Percentiles rank a stretch among this genome's conserved stretches.
Evolutionary conservation across 345 rosid genomes (phyloP).

Genomic region (Lepidium didymum): DNA sequence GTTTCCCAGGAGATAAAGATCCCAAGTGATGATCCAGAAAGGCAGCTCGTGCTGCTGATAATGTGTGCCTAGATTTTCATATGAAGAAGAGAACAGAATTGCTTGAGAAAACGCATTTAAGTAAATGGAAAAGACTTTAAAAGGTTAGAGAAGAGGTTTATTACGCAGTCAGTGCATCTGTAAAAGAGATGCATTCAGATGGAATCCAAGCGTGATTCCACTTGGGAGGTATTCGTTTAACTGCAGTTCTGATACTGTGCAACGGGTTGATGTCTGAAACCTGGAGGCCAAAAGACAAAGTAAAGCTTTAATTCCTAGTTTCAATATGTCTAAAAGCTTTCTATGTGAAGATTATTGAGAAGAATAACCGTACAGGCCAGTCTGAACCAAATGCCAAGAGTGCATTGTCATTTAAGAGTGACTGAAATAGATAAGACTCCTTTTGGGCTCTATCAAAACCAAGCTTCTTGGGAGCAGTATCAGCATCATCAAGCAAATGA

Average conservation of each 20-base stretch:
- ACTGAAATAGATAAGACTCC: conserved; percentile 56
- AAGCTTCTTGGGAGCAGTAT: conserved; percentile 58
- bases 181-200: conserved; percentile 61
- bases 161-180: conserved; percentile 66
- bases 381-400: conserved; percentile 82
- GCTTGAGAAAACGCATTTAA: not conserved
- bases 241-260: conserved; percentile 55
- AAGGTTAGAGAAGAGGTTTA: conserved; percentile 8
- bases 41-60: conserved; percentile 73
- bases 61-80: conserved; percentile 54
- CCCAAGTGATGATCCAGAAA: conserved; percentile 73
- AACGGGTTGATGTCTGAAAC: conserved; percentile 65
- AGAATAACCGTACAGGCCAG: conserved; percentile 73
- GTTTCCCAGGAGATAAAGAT: conserved; percentile 59
- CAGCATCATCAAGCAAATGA: conserved; percentile 85
- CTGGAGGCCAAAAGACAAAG: conserved; percentile 32
- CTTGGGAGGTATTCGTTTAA: conserved; percentile 68
- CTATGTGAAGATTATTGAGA: not conserved
- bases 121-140: not conserved
- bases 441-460: conserved; percentile 63
- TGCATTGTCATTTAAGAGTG: conserved; percentile 56
- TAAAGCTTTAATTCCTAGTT: not conserved
- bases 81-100: not conserved
- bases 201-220: conserved; percentile 72
- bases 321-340: not conserved